Base-by-base conservation (phyloP, 176 grass and related monocot genomes). In the Paspalum vaginatum region DNA sequence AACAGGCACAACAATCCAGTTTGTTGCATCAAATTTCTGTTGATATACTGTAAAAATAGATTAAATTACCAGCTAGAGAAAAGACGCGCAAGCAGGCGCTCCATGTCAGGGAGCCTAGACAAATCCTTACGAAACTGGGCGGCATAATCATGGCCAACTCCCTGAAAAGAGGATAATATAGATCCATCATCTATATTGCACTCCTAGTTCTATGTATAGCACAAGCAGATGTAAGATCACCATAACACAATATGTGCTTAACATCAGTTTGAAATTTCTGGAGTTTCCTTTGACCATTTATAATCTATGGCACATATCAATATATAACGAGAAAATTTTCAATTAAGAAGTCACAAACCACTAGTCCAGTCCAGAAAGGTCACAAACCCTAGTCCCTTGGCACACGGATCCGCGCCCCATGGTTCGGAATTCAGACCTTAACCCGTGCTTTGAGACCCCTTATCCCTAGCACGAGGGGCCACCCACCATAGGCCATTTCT, bases 31-130 rank as follows among this genome's bases (percentile, higher is more conserved):
- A 68, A 11, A 79, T 66, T 21, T 9, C 52, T 61, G 64, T 56
- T 56, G 56, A 76, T 72, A 85, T 46, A 64, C 32, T 41, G 51
- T 61, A 21, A 64, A 64, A n/a, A 51, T 58, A 60, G 47, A 87
- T 47, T 61, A 73, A 72, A 87, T 95, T 95, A 98, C 92, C 95
- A 93, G 69, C 83, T 85, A 49, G 81, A 82, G 78, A 98, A 98
- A 86, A 95, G 95, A 48, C 79, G 92, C 63, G 95, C 77, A 78
- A 98, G 88, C 39, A 98, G 79, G 16, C 95, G 90, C 61, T 98
- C 95, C 92, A 98, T 94, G 54, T 98, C 95, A 85, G 86, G 87
- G 15, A 95, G 87, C 56, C 81, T 89, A 57, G 81, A 91, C 77
- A 98, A 65, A 75, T 89, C 90, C 79, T 95, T 98, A 64, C 88